Base-by-base conservation (phyloP, 371 early-diverging fungal genomes). In the Blakeslea trispora region DNA sequence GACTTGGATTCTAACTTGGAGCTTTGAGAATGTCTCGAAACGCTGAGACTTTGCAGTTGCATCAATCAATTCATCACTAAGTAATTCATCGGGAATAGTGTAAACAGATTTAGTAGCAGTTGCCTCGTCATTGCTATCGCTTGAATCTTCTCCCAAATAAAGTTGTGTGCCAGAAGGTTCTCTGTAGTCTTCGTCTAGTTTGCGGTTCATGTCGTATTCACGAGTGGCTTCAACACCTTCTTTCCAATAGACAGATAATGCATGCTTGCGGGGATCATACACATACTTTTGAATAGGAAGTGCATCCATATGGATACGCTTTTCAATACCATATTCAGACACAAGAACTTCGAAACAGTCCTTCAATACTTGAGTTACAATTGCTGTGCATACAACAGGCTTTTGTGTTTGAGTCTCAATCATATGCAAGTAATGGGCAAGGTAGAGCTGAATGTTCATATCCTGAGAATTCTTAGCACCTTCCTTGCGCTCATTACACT, bases 391-490 rank as follows among this genome's bases (percentile, higher is more conserved):
- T 46, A 80, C 63, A 32, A 80, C 69, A 34, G 70, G 61, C 21
- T 54, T 54, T 5, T 44, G 15, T 0, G 23, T 68, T 2, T 79
- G 72, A 19, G 67, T 43, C 17, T 78, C 64, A 55, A 75, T 34
- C 47, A 65, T 79, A 47, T 70, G 53, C 45, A 89, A 73, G 50
- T 88, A 86, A 37, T 80, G 85, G 43, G 83, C 79, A 18, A 95
- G 77, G 61, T 87, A 95, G 0, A 95, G 76, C 22, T 84, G 79
- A 43, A 81, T 81, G 43, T 87, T 87, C 43, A 88, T 85, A 45
- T 95, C 94, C 69, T 94, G 92, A 0, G 95, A 95, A 59, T 83
- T 82, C 64, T 91, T 89, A 32, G 92, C 80, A 0, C 82, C 79
- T 35, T 89, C 86, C 71, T 96, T 96, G 47, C 83, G 81, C 24